Base-by-base conservation (phyloP, 768 basidiomycete genomes). In the Fomitopsis pulvina region DNA sequence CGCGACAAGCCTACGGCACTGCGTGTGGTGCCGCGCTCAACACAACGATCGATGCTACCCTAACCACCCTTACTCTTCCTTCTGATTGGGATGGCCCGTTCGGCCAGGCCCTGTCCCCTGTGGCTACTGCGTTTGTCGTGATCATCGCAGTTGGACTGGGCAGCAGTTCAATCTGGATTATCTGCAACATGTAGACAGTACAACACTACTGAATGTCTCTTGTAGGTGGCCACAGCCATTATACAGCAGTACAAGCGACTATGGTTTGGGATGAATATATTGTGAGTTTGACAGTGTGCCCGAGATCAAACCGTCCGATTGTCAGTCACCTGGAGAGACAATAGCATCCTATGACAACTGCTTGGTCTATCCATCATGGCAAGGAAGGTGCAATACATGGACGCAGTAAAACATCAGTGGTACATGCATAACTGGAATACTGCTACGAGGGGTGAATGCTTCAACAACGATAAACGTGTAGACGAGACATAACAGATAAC, bases 71-170 rank as follows among this genome's bases (percentile, higher is more conserved):
- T 30, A 48, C 58, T 0, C 59, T 79, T 16, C 77, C 83, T 1
- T 40, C 65, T 0, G 64, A 55, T 53, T 87, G 84, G 86, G 74
- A 85, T 55, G 85, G 86, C 0, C 80, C 80, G 3, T 68, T 70
- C 48, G 75, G 69, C 12, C 65, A 70, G 9, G 61, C 67, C n/a
- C 68, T 88, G 52, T 70, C 71, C 44, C 51, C 65, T 0, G 68
- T 62, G 2, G 74, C 64, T 24, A 74, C 74, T 0, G 71, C 68
- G n/a, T 50, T 83, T 25, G 64, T 67, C 6, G 74, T 82, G 16
- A 60, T 60, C 18, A 55, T 69, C 6, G 77, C 71, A 5, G 66
- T 61, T 2, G 5, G 80, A n/a, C 63, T 87, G 11, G 79, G 80
- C 3, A 46, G 68, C 14, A 72, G 74, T 45, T 67, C 71, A 3